Base-by-base conservation (phyloP, 495 filamentous ascomycete genomes). In the Lentithecium fluviatile region DNA sequence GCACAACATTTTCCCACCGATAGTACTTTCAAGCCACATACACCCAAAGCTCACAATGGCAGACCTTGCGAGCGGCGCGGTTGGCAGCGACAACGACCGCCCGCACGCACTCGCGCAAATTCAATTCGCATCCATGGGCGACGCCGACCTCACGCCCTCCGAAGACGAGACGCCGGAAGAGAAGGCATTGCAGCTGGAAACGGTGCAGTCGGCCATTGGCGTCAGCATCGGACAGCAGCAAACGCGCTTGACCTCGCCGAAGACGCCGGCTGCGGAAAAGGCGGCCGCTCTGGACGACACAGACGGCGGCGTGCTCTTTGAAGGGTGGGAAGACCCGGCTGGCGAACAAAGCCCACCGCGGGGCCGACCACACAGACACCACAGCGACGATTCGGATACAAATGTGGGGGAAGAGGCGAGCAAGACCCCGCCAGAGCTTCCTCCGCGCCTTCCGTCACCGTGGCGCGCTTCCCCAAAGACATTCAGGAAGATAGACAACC, bases 211-310 rank as follows among this genome's bases (percentile, higher is more conserved):
- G 2, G 75, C 92, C 55, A 80, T 96, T 58, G 89, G 89, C 21
- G 82, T 91, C 51, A 88, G 89, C 60, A 88, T 96, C 56, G 83
- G 88, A 65, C 81, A 80, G 15, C 75, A 78, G 15, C 91, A 93
- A 40, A 88, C 83, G 48, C 80, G 86, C 42, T 78, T 95, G 58
- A 85, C 85, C 29, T 83, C 85, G 19, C 82, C 88, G 13, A 79
- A 78, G 45, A 93, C 88, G 0, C 85, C 90, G 1, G 83, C 86
- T 10, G 83, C 85, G 37, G 90, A 95, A 69, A 93, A 89, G 75
- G 83, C 75, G 32, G 83, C 85, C 0, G 83, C 83, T 0, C 75
- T 96, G 76, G 84, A 88, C 13, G 81, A 69, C 34, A 50, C 72
- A 0, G 83, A 80, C 45, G 79, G 76, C 13, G 79, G 79, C 3